Percentiles rank a stretch among this genome's conserved stretches.
These are phyloP conservation scores for Tricholoma sp. DNA, from an alignment of 768 basidiomycete genomes.

Conservation along the genomic window DNA sequence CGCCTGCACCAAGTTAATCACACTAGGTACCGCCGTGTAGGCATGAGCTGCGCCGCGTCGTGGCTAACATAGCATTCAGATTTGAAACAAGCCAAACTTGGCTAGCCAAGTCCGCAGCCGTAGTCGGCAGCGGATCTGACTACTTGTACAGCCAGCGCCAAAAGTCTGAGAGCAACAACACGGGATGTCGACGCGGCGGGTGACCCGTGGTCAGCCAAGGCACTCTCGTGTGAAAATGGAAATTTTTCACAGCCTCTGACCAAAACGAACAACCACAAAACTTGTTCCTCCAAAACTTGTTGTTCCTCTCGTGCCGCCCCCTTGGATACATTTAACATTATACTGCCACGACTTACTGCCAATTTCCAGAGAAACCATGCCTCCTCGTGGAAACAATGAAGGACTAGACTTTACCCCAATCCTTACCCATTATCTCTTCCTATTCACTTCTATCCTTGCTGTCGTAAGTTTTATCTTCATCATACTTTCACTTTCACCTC, in stretches of 20 bases:
- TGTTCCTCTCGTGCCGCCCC: background rate
- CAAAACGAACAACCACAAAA: background rate
- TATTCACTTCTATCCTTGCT: conserved; percentile 80
- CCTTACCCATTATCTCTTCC: conserved; percentile 86
- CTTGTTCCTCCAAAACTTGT: background rate
- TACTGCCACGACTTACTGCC: background rate
- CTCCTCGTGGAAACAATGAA: conserved; percentile 52
- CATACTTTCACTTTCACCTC: conserved; percentile 17
- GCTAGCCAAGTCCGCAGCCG: too few relatives aligned
- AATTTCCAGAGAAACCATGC: conserved; percentile 27
- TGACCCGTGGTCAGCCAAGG: background rate
- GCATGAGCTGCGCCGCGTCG: too few relatives aligned
- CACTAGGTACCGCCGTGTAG: too few relatives aligned
- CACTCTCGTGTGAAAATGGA: background rate
- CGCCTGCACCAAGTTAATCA: too few relatives aligned
- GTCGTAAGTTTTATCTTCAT: conserved; percentile 45
- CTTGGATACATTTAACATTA: background rate
- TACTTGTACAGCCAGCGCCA: too few relatives aligned
- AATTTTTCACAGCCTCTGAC: background rate
- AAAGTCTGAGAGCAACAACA: too few relatives aligned
- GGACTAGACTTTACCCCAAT: conserved; percentile 87
- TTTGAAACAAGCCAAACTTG: too few relatives aligned
- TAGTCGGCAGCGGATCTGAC: too few relatives aligned
- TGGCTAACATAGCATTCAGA: too few relatives aligned
- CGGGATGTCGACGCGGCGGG: too few relatives aligned